Base-by-base conservation (phyloP, 2,329 filamentous ascomycete genomes). In the Albophoma yamanashiensis region DNA sequence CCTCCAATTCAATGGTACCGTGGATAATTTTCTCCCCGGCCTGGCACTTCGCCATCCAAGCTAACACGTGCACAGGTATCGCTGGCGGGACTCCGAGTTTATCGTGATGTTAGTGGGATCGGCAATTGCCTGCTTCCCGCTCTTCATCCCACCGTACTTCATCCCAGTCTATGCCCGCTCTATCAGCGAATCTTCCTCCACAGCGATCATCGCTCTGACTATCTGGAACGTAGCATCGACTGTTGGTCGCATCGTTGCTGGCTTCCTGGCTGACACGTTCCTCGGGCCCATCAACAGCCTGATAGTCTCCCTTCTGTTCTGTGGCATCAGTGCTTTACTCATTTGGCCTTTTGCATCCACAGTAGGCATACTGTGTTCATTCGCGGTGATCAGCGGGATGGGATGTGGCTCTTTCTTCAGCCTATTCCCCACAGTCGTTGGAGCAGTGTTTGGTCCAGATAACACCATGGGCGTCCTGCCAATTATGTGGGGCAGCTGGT, bases 391-490 rank as follows among this genome's bases (percentile, higher is more conserved):
- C 52, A 70, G 67, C 53, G 68, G 68, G 20, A 64, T 69, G 20
- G 68, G 68, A 3, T 69, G 67, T 34, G 68, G 68, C 3, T 67
- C 68, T 1, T 70, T 70, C 55, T 70, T 70, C 59, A 69, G 67
- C 45, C 58, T 70, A 3, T 68, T 68, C 11, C 67, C 68, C 1
- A 61, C 65, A 0, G 64, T 64, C 17, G 58, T 69, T 2, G 64
- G 64, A 11, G 59, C 63, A 14, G 61, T 64, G 0, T 70, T 69
- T 38, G 68, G 68, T 1, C 45, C 59, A 1, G 55, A 63, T 17
- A 70, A 70, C 39, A 65, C 63, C 3, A 62, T 70, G 59, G 65
- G 63, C 8, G 66, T 69, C 6, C 60, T 70, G 3, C 68, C 68
- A 1, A 64, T 70, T 7, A 58, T 69, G 38, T 70, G 68, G 68